Percentiles rank a stretch among this genome's conserved stretches.
Conservation (phyloP, 352 stramenopile species). For the Plasmopara muralis region DNA sequence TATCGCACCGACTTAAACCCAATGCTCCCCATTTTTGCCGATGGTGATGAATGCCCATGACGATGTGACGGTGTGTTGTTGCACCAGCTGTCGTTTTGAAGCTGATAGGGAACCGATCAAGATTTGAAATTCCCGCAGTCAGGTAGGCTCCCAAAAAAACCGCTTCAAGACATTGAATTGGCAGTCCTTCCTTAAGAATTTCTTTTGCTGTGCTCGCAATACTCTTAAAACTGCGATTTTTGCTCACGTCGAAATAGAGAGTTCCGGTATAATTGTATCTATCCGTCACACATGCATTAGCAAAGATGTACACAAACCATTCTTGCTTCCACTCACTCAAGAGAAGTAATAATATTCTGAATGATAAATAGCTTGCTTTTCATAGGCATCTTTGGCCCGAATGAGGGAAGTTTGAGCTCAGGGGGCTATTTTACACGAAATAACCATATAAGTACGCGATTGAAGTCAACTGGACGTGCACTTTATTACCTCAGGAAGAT, state of each 20-base stretch:
- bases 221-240: slow-evolving; percentile 86
- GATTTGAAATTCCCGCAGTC: slow-evolving; percentile 52
- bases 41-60: slow-evolving; percentile 67
- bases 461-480: background rate
- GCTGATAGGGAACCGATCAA: slow-evolving; percentile 80
- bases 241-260: slow-evolving; percentile 82
- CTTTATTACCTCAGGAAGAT: slow-evolving; percentile 30
- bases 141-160: slow-evolving; percentile 81
- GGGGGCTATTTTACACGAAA: slow-evolving; percentile 28
- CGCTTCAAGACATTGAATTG: slow-evolving; percentile 86
- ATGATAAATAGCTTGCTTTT: slow-evolving; percentile 50
- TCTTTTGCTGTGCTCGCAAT: slow-evolving; percentile 82
- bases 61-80: slow-evolving; percentile 71
- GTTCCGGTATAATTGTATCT: slow-evolving; percentile 86
- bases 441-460: background rate
- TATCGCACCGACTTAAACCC: slow-evolving; percentile 73
- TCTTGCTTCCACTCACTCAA: slow-evolving; percentile 42
- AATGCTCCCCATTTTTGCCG: slow-evolving; percentile 78
- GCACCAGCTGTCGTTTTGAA: slow-evolving; percentile 72
- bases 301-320: background rate
- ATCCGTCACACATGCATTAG: background rate
- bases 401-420: slow-evolving; percentile 50
- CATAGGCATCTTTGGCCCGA: slow-evolving; percentile 49
- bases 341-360: slow-evolving; percentile 57
- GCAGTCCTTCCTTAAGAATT: slow-evolving; percentile 73